Evolutionary conservation across 306 rosid genomes (phyloP), one percentile per base, ranked within the genome.

Genomic region (Pyrus bretschneideri): DNA sequence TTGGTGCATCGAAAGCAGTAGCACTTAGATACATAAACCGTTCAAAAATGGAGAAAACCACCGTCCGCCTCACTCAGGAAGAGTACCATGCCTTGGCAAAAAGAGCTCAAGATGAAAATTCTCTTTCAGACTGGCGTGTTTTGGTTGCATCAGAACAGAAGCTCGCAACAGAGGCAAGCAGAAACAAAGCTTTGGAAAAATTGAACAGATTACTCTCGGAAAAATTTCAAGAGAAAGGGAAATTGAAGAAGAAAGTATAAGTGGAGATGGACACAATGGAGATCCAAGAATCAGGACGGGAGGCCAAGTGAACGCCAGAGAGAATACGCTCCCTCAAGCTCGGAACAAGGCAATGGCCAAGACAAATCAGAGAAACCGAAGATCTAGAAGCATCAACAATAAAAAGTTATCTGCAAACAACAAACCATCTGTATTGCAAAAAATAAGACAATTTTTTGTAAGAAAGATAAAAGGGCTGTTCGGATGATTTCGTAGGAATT

Each of bases 81-180:
- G 84, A 84, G 22, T 87, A 82, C 81, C 15, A 78, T 30, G 83
- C 65, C 61, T 73, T 87, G 31, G 77, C 14, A 46, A 82, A 78
- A 79, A 80, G 63, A 63, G 87, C 85, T 13, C 81, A 79, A 54
- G 87, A 76, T 55, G 77, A 77, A 80, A 74, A 73, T 52, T 80
- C 87, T 54, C 80, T 46, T 21, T 84, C 86, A 19, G 82, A 82
- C 58, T 72, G 80, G 79, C 81, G 35, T 31, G 66, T 85, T 63
- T 70, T 80, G 9, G 55, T 67, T 61, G 59, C 85, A 25, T 25
- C 27, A 51, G 90, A 79, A 30, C 82, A 87, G 69, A 91, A 82
- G 77, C 81, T 65, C 60, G 84, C 79, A 11, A 85, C 89, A 6
- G 83, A 84, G 68, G 81, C 81, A 40, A 72, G 78, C 52, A 76